Evolutionary conservation across 441 rosid species (phyloP), one percentile per base, ranked within the genome.

Genomic region (Pelargonium citronellum): DNA sequence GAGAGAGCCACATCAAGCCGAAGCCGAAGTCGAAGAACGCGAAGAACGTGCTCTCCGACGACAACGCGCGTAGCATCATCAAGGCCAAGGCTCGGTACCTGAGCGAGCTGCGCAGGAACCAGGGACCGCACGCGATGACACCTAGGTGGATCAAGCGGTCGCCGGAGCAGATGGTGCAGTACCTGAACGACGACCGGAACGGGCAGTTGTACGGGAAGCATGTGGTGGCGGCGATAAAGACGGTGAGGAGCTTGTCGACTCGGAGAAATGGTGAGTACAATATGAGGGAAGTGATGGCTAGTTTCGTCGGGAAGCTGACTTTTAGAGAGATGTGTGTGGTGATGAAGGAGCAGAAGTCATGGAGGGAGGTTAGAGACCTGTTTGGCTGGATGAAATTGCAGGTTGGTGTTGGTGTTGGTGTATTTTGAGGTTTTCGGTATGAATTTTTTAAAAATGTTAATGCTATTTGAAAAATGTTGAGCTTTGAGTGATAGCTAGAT

Each of bases 361-460:
- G 98, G 98, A 84, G 85, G 66, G 95, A 91, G 82, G 96, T 77
- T 46, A 73, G 85, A 62, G 95, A 89, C 69, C 87, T 91, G 77
- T 93, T 93, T 83, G 71, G 79, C 39, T 93, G 98, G 98, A 93
- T 93, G 97, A 91, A 93, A 77, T 78, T 93, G 81, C 97, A 91
- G 94, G 94, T 91, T 49, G 7, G 63, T 51, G 9, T 22, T 58
- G 20, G 46, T 7, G 7, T 16, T n/a, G n/a, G n/a, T n/a, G n/a
- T n/a, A 16, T 63, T 49, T 49, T 30, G 37, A 12, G 13, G 9
- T 13, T 9, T 64, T 9, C 1, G 47, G 12, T 57, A 44, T 66
- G 8, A 30, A 10, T 12, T 22, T 2, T 37, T 19, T 3, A 1
- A 58, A 57, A 58, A 34, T 58, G 27, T 10, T 57, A 11, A 17